These are phyloP conservation scores for Polyplosphaeria fusca DNA, from an alignment of 495 filamentous ascomycete genomes.

Conservation along the genomic window DNA sequence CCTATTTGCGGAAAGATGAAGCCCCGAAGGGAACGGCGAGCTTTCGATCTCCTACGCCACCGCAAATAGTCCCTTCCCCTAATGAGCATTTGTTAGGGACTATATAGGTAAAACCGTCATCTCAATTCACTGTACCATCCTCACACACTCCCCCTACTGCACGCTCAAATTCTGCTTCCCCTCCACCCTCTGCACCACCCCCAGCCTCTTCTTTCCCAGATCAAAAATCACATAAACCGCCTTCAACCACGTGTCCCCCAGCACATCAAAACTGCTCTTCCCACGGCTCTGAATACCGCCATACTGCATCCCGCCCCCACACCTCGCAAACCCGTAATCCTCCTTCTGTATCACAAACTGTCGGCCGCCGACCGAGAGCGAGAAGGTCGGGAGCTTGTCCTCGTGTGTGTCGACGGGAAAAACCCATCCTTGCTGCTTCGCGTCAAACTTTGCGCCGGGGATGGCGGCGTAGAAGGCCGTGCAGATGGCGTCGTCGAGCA, in stretches of 20 bases:
- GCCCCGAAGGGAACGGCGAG: too few species aligned
- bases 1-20: too few species aligned
- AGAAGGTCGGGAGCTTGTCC: constrained; percentile 62
- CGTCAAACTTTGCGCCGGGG: constrained; percentile 63
- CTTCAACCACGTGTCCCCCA: constrained; percentile 73
- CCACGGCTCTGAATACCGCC: constrained; percentile 69
- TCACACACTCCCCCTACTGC: constrained; percentile 9
- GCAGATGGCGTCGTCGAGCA: constrained; percentile 64
- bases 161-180: constrained; percentile 47
- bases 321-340: constrained; percentile 63
- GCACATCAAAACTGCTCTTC: constrained; percentile 67
- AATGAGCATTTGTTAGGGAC: too few species aligned
- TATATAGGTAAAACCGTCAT: too few species aligned
- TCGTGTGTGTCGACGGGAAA: constrained; percentile 58
- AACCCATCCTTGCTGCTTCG: constrained; percentile 62
- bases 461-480: constrained; percentile 69
- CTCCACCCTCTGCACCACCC: constrained; percentile 64
- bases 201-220: constrained; percentile 67
- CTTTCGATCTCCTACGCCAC: too few species aligned
- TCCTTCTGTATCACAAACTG: constrained; percentile 70
- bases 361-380: constrained; percentile 64
- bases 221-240: constrained; percentile 66
- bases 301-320: constrained; percentile 60
- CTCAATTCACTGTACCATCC: too few species aligned
- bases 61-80: too few species aligned